phyloP scores from a whole-genome alignment of 768 basidiomycete genomes.

The Mycena capillaripes region DNA sequence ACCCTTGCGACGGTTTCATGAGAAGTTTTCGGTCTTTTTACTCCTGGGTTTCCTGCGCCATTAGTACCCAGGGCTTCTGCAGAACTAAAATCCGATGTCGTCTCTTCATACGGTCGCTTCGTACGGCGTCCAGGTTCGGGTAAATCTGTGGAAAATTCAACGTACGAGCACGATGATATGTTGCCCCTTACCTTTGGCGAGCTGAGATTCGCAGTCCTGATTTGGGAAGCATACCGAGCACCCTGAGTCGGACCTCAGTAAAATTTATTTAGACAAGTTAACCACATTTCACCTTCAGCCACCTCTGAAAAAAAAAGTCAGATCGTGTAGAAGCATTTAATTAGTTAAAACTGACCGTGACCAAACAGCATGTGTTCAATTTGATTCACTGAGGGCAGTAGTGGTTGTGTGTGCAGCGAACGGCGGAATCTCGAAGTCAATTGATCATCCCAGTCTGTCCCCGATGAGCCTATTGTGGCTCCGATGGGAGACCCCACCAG shows the following conservation, averaged over 20 bases:
- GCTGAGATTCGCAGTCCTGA: neutral
- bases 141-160: neutral
- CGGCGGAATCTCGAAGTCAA: constrained; percentile 14
- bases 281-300: neutral
- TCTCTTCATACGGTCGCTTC: neutral
- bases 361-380: constrained; percentile 3
- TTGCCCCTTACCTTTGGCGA: too few species aligned
- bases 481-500: neutral
- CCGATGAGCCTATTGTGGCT: constrained; percentile 18
- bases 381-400: neutral
- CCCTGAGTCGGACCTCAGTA: neutral
- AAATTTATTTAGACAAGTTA: neutral
- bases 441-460: constrained; percentile 5
- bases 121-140: neutral
- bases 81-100: too few species aligned
- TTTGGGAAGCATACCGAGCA: neutral
- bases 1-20: too few species aligned
- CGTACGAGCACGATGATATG: neutral
- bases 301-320: neutral
- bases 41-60: too few species aligned
- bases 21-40: too few species aligned
- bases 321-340: neutral
- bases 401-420: neutral
- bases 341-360: neutral
- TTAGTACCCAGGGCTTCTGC: too few species aligned